Conservation (phyloP, 441 rosid species). For the Populus hybrid region DNA sequence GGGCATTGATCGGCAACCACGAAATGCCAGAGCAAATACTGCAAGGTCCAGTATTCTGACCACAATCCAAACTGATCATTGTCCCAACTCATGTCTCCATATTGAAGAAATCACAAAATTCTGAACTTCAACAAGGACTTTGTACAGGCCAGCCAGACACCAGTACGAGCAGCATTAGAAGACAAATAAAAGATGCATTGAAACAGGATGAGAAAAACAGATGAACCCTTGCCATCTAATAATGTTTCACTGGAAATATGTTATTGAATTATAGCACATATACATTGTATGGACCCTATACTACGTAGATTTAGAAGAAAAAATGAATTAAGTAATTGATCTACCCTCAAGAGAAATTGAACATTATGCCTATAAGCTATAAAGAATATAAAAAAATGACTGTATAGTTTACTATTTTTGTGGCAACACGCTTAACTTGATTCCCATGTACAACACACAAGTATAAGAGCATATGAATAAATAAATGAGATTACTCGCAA, state of each 20-base stretch:
- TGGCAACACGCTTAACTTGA: constrained; percentile 9
- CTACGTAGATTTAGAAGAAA: constrained; percentile 16
- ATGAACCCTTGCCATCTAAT: not conserved
- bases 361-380: constrained; percentile 5
- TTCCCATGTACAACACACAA: constrained; percentile 25
- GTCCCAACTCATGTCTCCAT: too few species aligned
- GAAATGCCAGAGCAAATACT: too few species aligned
- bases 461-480: not conserved
- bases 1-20: too few species aligned
- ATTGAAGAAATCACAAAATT: too few species aligned
- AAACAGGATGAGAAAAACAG: not conserved
- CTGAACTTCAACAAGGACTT: too few species aligned
- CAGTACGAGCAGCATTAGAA: too few species aligned
- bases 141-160: too few species aligned
- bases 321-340: constrained; percentile 11
- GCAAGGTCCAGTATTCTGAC: too few species aligned
- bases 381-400: constrained; percentile 28
- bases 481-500: not conserved
- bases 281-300: constrained; percentile 2
- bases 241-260: not conserved
- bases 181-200: not conserved
- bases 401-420: constrained; percentile 9
- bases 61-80: too few species aligned
- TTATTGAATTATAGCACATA: constrained; percentile 7
- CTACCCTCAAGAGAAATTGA: too few species aligned